Base-by-base conservation (phyloP, 2,329 filamentous ascomycete species). In the Dendryphion nanum region DNA sequence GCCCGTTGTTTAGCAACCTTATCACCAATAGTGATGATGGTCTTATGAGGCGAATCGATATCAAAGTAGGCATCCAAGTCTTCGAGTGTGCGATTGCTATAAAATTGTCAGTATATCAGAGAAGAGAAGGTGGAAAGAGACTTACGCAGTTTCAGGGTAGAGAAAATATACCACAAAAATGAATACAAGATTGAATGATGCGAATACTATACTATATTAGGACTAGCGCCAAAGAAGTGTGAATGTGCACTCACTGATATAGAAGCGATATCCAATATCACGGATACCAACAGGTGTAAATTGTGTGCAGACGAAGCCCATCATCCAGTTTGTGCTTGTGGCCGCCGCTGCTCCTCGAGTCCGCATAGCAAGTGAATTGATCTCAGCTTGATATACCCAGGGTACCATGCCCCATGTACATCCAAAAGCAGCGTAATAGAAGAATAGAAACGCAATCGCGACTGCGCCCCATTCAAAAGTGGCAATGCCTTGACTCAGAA, bases 271-370 rank as follows among this genome's bases (percentile, higher is more conserved):
- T 4, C 53, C 47, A 2, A 74, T 49, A 39, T 66, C 63, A 19
- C 69, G 56, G 15, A 40, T 31, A 17, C 37, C 33, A 71, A 63
- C 53, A 37, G 70, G 70, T n/a, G 70, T 73, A 44, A 70, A 69
- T 44, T 73, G 69, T 1, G 64, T 66, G 6, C 71, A 67, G 5
- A 68, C 63, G 36, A 72, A 73, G 6, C 66, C 66, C 23, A 59
- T 57, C 6, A 71, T 50, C 71, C 69, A 73, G 42, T 73, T 72
- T 1, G 68, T 70, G 0, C 69, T 34, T 1, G 70, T 72, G 1
- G 69, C 69, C 1, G 69, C 69, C 2, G 68, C 70, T 2, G 70
- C 70, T 6, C 69, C 69, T 18, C 66, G 64, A 4, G 66, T 67
- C 4, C 68, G 50, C 64, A 71, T 69, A 1, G 60, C 50, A 7